These are phyloP conservation scores for Scheffersomyces ergatensis DNA, from an alignment of 805 yeast species.

Conservation along the genomic window DNA sequence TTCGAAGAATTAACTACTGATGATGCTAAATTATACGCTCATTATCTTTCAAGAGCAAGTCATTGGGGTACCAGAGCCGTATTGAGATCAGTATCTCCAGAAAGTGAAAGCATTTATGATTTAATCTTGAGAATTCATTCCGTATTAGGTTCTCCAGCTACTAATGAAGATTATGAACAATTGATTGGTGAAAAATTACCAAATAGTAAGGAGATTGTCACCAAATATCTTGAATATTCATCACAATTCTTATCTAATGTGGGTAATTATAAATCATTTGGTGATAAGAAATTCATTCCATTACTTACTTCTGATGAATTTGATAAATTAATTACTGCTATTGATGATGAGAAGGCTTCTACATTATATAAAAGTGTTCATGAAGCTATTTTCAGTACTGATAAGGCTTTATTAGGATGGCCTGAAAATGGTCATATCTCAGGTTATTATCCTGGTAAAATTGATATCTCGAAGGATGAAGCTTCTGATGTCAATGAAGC, in stretches of 20 bases:
- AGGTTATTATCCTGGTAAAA: conserved; percentile 59
- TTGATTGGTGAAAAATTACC: conserved; percentile 18
- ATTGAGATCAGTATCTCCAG: conserved; percentile 77
- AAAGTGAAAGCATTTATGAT: conserved; percentile 73
- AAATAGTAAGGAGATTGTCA: conserved; percentile 28
- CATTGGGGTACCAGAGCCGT: conserved; percentile 82
- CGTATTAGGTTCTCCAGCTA: conserved; percentile 42
- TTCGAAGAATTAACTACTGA: conserved; percentile 60
- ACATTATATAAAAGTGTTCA: conserved; percentile 43
- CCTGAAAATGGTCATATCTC: conserved; percentile 75
- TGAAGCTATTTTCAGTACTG: conserved; percentile 50
- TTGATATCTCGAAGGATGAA: conserved; percentile 52
- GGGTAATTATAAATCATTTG: conserved; percentile 84
- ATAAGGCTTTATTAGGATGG: conserved; percentile 64
- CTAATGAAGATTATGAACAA: conserved; percentile 35
- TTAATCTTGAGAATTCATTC: conserved; percentile 60
- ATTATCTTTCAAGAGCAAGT: conserved; percentile 77
- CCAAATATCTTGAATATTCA: conserved; percentile 63
- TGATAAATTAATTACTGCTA: conserved; percentile 39
- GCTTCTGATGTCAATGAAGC: conserved; percentile 66
- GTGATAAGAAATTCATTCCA: conserved; percentile 85
- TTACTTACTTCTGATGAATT: conserved; percentile 48
- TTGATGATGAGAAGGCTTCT: conserved; percentile 31
- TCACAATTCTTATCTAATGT: conserved; percentile 72
- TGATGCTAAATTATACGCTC: conserved; percentile 70